A percentile compares a stretch with the other conserved stretches of the same genome.
Conservation (phyloP, 352 stramenopile genomes). For the Globisporangium parvum region DNA sequence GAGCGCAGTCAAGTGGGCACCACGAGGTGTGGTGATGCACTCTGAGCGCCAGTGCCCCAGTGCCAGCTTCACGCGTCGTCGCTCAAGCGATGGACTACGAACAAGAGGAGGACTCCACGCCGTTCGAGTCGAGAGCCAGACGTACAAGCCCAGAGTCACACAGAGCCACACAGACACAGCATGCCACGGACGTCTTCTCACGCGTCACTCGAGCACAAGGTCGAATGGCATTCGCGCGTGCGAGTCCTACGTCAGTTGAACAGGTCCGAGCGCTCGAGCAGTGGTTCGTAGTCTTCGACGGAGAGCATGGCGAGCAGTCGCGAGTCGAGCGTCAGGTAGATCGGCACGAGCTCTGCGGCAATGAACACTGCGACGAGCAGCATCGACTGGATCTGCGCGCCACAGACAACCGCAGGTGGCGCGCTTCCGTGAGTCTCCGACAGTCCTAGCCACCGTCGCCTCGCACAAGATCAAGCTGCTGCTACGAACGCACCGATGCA, state of each 20-base stretch:
- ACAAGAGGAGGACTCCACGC: too few species aligned
- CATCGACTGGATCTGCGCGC: constrained; percentile 84
- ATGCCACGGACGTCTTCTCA: too few species aligned
- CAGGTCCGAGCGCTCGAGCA: constrained; percentile 56
- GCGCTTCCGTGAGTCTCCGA: not conserved
- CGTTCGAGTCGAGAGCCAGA: too few species aligned
- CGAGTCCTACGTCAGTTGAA: constrained; percentile 23
- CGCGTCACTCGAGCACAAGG: too few species aligned
- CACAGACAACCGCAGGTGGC: not conserved
- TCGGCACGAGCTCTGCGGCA: constrained; percentile 64
- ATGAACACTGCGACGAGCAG: constrained; percentile 78
- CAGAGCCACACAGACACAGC: too few species aligned
- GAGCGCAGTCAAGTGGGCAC: too few species aligned
- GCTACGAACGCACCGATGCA: constrained; percentile 36
- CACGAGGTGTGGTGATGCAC: too few species aligned
- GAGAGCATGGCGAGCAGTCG: constrained; percentile 73
- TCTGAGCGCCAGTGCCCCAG: too few species aligned
- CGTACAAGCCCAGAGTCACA: too few species aligned
- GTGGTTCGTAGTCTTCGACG: constrained; percentile 70
- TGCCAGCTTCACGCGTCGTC: too few species aligned
- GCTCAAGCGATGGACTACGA: too few species aligned
- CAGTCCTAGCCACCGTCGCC: not conserved
- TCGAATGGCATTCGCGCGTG: too few species aligned
- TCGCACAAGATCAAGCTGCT: not conserved
- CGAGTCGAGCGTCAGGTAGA: constrained; percentile 75